Percentiles rank a stretch among this genome's conserved stretches.
Conservation (phyloP, 176 grass and related monocot species). For the Aechmea fasciata region DNA sequence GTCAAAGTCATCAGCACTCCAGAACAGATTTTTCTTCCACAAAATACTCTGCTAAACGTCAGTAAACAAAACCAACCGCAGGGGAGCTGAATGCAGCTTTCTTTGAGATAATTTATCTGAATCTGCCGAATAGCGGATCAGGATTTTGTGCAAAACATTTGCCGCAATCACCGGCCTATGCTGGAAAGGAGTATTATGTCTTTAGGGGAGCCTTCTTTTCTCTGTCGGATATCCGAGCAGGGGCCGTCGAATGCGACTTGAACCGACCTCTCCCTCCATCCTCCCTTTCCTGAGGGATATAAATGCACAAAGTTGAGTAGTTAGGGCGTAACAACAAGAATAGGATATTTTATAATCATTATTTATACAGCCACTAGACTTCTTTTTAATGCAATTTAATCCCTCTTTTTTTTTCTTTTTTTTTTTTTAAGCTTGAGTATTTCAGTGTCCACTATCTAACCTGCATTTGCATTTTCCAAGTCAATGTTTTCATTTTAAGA, state of each 20-base stretch:
- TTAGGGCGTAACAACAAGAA: too few species aligned
- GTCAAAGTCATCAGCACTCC: too few species aligned
- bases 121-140: background rate
- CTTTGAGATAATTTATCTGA: background rate
- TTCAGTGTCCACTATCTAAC: too few species aligned
- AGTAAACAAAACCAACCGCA: background rate
- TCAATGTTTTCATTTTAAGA: too few species aligned
- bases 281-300: conserved; percentile 55
- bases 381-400: too few species aligned
- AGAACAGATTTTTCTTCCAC: background rate
- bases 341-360: too few species aligned
- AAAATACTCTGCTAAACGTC: background rate
- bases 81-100: background rate
- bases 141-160: background rate
- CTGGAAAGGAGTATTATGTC: conserved; percentile 23
- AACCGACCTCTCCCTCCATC: conserved; percentile 76
- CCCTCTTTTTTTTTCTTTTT: too few species aligned
- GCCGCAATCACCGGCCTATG: background rate
- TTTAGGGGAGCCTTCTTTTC: conserved; percentile 97
- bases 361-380: too few species aligned
- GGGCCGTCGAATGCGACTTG: conserved; percentile 75
- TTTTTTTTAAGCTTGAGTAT: too few species aligned
- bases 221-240: conserved; percentile 69
- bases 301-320: background rate
- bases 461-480: too few species aligned